Evolutionary conservation across 108 stramenopile species (phyloP).

Genomic region (Stephanodiscus triporus): DNA sequence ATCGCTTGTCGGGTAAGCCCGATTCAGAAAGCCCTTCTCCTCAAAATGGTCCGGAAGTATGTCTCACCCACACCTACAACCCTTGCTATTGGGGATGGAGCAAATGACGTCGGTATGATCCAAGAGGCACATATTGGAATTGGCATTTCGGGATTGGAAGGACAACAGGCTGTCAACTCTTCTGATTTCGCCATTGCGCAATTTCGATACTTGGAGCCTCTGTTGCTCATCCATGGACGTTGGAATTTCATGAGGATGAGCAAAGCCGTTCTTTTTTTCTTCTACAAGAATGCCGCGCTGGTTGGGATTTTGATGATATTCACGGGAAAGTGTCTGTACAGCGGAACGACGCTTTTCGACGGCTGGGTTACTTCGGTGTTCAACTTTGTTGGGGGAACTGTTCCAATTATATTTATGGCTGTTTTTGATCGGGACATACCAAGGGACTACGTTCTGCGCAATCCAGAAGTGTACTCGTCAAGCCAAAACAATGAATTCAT

Average conservation of each 20-base stretch:
- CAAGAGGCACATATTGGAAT: conserved; percentile 95
- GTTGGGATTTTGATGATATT: conserved; percentile 78
- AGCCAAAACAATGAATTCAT: conserved; percentile 79
- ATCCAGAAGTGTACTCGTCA: conserved; percentile 84
- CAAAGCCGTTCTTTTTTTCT: conserved; percentile 92
- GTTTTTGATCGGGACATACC: conserved; percentile 93
- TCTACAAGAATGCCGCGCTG: conserved; percentile 98
- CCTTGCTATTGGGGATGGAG: conserved; percentile 97
- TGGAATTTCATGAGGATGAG: conserved; percentile 93
- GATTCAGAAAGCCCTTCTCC: conserved; percentile 90
- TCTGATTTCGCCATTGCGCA: conserved; percentile 95
- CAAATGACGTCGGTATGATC: conserved; percentile 98
- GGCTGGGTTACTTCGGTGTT: conserved; percentile 82
- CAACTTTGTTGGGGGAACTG: conserved; percentile 84
- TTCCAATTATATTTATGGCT: conserved; percentile 88
- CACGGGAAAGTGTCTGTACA: conserved; percentile 71
- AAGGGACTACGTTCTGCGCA: conserved; percentile 70
- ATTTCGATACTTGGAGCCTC: conserved; percentile 87
- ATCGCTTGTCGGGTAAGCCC: conserved; percentile 97
- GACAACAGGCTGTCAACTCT: conserved; percentile 96
- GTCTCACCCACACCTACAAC: conserved; percentile 91
- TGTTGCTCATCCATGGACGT: conserved; percentile 96
- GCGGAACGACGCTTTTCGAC: conserved; percentile 83
- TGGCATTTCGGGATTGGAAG: conserved; percentile 96
- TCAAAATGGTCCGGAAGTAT: conserved; percentile 84